Conservation (phyloP, 352 stramenopile genomes). For the Salisapilia sapeloensis region DNA sequence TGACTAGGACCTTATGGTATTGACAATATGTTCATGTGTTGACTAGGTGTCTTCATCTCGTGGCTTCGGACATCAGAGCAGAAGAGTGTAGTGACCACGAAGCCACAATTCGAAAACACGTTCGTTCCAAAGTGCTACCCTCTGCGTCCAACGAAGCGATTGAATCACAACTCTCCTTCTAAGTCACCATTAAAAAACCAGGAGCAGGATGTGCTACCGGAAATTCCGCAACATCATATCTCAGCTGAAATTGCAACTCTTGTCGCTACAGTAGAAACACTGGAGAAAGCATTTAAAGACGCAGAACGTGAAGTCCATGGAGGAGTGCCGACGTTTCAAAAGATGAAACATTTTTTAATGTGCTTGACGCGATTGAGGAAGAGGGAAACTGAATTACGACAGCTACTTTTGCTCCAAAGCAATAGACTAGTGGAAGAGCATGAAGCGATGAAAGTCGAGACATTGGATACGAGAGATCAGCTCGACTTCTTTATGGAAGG, state of each 20-base stretch:
- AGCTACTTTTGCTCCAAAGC: slow-evolving; percentile 33
- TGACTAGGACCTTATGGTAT: not conserved
- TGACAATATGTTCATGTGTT: not conserved
- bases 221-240: no score
- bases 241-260: slow-evolving; percentile 27
- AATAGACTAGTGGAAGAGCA: slow-evolving; percentile 25
- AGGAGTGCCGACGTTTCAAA: slow-evolving; percentile 45
- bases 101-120: slow-evolving; percentile 30
- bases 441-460: slow-evolving; percentile 33
- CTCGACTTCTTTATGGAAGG: slow-evolving; percentile 68
- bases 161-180: no score
- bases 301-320: slow-evolving; percentile 36
- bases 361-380: slow-evolving; percentile 28
- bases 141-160: no score
- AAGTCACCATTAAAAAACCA: no score
- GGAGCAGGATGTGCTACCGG: no score
- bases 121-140: slow-evolving; percentile 34
- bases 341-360: slow-evolving; percentile 55
- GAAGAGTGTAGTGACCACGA: slow-evolving; percentile 10
- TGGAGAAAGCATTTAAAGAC: slow-evolving; percentile 43
- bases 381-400: slow-evolving; percentile 39
- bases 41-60: slow-evolving; percentile 31
- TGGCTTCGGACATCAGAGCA: slow-evolving; percentile 28
- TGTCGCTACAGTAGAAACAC: slow-evolving; percentile 16
- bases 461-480: slow-evolving; percentile 39